These are phyloP conservation scores for Penstemon newberryi DNA, from an alignment of 257 asterid species.

Conservation along the genomic window DNA sequence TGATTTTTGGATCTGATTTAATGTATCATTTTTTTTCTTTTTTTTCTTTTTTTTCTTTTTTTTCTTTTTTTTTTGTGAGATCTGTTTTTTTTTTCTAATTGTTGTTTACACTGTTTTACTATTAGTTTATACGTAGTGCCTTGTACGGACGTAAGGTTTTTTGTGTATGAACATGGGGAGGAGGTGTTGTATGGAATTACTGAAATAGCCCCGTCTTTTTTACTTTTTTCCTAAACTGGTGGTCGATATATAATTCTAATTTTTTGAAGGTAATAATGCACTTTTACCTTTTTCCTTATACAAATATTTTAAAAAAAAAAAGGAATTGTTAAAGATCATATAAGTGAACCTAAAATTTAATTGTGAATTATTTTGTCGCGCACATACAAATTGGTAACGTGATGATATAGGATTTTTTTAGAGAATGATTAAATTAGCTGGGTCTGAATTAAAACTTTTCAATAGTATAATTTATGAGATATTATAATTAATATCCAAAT, in stretches of 20 bases:
- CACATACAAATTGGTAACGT: too few species aligned
- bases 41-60: not conserved
- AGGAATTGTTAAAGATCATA: too few species aligned
- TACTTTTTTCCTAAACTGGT: not conserved
- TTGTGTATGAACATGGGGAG: not conserved
- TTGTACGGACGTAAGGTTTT: not conserved
- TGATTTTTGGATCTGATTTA: conserved; percentile 34
- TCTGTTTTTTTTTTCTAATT: not conserved
- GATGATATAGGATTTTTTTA: too few species aligned
- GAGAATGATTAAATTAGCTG: too few species aligned
- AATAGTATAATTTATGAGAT: too few species aligned
- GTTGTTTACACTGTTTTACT: not conserved
- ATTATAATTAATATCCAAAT: too few species aligned
- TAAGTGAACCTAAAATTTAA: too few species aligned
- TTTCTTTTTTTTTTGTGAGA: not conserved
- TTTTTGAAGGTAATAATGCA: not conserved
- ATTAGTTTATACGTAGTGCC: not conserved
- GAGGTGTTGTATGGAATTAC: not conserved
- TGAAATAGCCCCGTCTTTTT: not conserved
- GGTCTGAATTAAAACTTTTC: too few species aligned
- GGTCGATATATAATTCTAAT: not conserved
- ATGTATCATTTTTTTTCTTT: not conserved
- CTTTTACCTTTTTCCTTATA: not conserved
- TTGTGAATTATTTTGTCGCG: too few species aligned
- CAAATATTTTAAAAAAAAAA: too few species aligned